Base-by-base conservation (phyloP, 805 yeast genomes). In the Saccharomycopsis malanga region DNA sequence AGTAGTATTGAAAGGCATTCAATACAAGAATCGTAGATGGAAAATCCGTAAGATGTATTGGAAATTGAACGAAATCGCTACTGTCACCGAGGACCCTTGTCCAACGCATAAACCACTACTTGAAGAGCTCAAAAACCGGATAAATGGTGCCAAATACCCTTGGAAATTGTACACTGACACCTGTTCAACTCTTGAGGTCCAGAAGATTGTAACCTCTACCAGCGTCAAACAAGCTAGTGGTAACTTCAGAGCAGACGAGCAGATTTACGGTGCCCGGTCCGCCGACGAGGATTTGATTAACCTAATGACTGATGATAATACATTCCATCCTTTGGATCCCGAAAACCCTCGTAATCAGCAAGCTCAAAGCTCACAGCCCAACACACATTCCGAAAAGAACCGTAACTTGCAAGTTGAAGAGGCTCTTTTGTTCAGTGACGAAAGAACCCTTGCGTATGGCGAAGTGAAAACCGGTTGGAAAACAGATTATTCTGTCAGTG, bases 381-480 rank as follows among this genome's bases (percentile, higher is more conserved):
- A 20, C 4, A 24, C 42, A 39, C 7, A 20, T n/a, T n/a, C 37
- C 38, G 17, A 9, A n/a, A 14, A 9, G 38, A 7, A 17, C n/a
- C 6, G 10, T 12, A 29, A 34, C 5, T 29, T 27, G 30, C 7
- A 27, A 27, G 12, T 27, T 12, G 30, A 7, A 27, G 12, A 12
- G 10, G 7, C 7, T 36, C n/a, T 9, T 35, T 9, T 41, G 14
- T 45, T 34, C 32, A 30, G 49, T 12, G 49, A 45, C 7, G 34
- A 45, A 24, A 27, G 35, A 15, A 20, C 18, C 9, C 35, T 45
- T 14, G 30, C 21, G 14, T 9, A 18, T n/a, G 49, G 49, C 15
- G 49, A 40, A 32, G 14, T 45, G 32, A 39, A 45, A 32, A 32
- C 24, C 4, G 49, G 49, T 4, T 45, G 49, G 49, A 45, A 45